phyloP scores from a whole-genome alignment of 495 filamentous ascomycete genomes.

The Cenococcum geophilum region DNA sequence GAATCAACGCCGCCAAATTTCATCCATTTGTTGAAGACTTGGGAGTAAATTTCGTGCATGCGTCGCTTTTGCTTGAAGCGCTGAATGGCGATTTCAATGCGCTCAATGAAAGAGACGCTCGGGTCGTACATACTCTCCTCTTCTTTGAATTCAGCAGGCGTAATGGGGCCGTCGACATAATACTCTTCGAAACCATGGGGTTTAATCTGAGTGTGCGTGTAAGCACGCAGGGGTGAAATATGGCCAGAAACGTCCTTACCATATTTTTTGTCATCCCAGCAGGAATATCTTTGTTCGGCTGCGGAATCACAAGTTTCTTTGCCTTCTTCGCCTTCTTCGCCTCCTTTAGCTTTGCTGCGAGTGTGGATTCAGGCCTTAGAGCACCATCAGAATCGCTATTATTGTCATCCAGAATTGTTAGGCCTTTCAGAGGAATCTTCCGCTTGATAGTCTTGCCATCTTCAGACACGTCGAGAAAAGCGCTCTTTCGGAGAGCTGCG shows the following conservation, averaged over 20 bases:
- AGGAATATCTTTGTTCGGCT: slow-evolving; percentile 18
- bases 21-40: slow-evolving; percentile 73
- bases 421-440: slow-evolving; percentile 22
- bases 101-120: slow-evolving; percentile 40
- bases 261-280: slow-evolving; percentile 26
- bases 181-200: slow-evolving; percentile 53
- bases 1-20: slow-evolving; percentile 74
- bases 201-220: slow-evolving; percentile 26
- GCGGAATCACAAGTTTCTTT: not conserved
- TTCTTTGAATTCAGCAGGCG: slow-evolving; percentile 55
- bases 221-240: slow-evolving; percentile 11
- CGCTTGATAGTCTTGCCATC: slow-evolving; percentile 33
- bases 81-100: slow-evolving; percentile 80
- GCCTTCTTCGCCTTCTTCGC: not conserved
- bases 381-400: slow-evolving; percentile 15
- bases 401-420: slow-evolving; percentile 10
- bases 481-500: slow-evolving; percentile 30
- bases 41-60: slow-evolving; percentile 53
- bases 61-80: slow-evolving; percentile 71
- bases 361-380: not conserved
- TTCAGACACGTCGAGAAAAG: slow-evolving; percentile 34
- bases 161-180: slow-evolving; percentile 71
- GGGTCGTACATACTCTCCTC: slow-evolving; percentile 44
- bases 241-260: not conserved
- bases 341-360: not conserved